Percentiles rank a stretch among this genome's conserved stretches.
These are phyloP conservation scores for Dioscorea alata DNA, from an alignment of 106 monocot genomes.

Conservation along the genomic window DNA sequence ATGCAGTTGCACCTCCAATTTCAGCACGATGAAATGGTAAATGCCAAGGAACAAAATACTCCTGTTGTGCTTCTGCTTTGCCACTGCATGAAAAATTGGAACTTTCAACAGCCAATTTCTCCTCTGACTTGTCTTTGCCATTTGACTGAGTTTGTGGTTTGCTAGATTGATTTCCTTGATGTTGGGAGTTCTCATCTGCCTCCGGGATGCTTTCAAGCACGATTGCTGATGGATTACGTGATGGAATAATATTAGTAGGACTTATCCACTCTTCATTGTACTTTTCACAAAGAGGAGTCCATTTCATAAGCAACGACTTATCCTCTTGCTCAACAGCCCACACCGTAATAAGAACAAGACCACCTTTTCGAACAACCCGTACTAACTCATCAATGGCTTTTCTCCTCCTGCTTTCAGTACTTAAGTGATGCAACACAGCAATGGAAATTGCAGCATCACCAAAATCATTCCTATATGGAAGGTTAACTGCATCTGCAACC, in stretches of 20 bases:
- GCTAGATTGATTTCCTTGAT: constrained; percentile 7
- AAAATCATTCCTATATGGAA: constrained; percentile 64
- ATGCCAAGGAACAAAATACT: constrained; percentile 99
- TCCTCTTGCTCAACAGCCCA: constrained; percentile 98
- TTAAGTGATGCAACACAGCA: constrained; percentile 91
- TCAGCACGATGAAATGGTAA: constrained; percentile 96
- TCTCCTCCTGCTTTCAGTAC: constrained; percentile 80
- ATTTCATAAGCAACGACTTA: constrained; percentile 58
- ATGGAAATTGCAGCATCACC: constrained; percentile 93
- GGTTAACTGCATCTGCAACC: constrained; percentile 91
- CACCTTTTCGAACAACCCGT: constrained; percentile 64
- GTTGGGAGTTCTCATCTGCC: constrained; percentile 24
- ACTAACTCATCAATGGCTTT: constrained; percentile 87
- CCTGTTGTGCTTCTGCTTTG: constrained; percentile 42
- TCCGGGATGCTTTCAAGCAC: constrained; percentile 71
- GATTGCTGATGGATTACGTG: constrained; percentile 22
- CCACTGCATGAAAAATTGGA: constrained; percentile 2
- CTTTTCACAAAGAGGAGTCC: constrained; percentile 79
- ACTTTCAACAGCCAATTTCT: constrained; percentile 7
- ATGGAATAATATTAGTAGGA: constrained; percentile 21
- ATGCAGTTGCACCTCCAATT: constrained; percentile 57
- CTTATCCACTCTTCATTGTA: constrained; percentile 88
- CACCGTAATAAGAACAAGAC: constrained; percentile 82
- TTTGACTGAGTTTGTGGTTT: neutral
- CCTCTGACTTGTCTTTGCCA: constrained; percentile 4